These are phyloP conservation scores for Solanum boliviense DNA, from an alignment of 257 asterid species.

Conservation along the genomic window DNA sequence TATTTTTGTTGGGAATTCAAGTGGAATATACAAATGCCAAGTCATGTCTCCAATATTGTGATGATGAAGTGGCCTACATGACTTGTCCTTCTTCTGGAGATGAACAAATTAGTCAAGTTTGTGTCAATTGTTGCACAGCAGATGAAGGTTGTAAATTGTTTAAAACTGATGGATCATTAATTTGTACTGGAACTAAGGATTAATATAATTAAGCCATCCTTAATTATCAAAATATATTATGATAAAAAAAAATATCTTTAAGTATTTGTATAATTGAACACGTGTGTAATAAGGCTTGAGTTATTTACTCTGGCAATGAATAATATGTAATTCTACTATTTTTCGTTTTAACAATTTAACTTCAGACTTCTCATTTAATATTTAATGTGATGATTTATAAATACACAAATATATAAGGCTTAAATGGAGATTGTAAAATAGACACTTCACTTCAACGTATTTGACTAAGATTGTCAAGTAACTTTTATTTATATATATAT, in stretches of 20 bases:
- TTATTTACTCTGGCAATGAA: not conserved
- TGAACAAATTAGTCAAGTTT: not conserved
- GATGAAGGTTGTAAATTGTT: not conserved
- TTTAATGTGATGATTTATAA: too few relatives aligned
- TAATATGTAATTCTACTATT: not conserved
- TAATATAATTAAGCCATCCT: too few relatives aligned
- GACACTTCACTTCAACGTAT: too few relatives aligned
- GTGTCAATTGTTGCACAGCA: constrained; percentile 5
- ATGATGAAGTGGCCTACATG: not conserved
- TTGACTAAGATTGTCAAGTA: too few relatives aligned
- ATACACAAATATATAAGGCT: too few relatives aligned
- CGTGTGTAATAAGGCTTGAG: not conserved
- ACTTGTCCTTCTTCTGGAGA: not conserved
- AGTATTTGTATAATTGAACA: not conserved
- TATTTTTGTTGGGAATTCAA: not conserved
- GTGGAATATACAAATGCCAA: not conserved
- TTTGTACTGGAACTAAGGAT: not conserved
- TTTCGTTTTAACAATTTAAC: too few relatives aligned
- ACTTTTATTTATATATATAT: too few relatives aligned
- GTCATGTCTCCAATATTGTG: not conserved
- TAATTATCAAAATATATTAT: too few relatives aligned
- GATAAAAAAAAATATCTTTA: too few relatives aligned
- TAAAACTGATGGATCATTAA: not conserved
- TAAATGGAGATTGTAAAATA: too few relatives aligned
- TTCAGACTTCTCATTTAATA: not conserved